Conservation (phyloP, 2,329 filamentous ascomycete species). For the Pseudopyrenochaeta lycopersici region DNA sequence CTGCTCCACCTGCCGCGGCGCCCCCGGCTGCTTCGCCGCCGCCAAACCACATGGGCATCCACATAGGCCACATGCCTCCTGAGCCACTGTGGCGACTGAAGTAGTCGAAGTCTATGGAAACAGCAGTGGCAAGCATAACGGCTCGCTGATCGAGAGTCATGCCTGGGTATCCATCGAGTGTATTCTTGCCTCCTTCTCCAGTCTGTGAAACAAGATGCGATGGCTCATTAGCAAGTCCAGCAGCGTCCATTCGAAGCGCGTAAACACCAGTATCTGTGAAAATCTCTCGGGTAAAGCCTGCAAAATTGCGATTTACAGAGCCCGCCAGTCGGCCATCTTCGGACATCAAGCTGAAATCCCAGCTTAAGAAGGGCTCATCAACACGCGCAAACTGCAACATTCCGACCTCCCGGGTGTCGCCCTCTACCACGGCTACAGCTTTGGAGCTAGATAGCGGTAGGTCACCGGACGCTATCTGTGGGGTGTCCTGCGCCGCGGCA, state of each 20-base stretch:
- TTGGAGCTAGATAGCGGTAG: slow-evolving; percentile 60
- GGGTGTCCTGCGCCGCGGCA: slow-evolving; percentile 46
- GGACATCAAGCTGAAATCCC: slow-evolving; percentile 69
- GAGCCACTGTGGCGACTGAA: slow-evolving; percentile 68
- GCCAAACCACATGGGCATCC: slow-evolving; percentile 59
- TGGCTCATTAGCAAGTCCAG: slow-evolving; percentile 52
- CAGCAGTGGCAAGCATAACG: slow-evolving; percentile 72
- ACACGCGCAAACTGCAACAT: slow-evolving; percentile 70
- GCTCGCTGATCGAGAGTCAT: slow-evolving; percentile 73
- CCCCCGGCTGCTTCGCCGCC: slow-evolving; percentile 34
- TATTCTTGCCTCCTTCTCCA: slow-evolving; percentile 29
- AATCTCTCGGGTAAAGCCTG: slow-evolving; percentile 68
- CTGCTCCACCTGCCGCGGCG: slow-evolving; percentile 46
- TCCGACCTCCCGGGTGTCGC: slow-evolving; percentile 50
- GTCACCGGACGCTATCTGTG: slow-evolving; percentile 53
- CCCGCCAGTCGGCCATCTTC: slow-evolving; percentile 63
- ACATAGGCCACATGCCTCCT: slow-evolving; percentile 57
- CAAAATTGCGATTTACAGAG: slow-evolving; percentile 71
- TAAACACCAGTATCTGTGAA: slow-evolving; percentile 74
- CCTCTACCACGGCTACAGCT: slow-evolving; percentile 54
- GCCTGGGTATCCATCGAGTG: slow-evolving; percentile 48
- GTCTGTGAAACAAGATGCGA: slow-evolving; percentile 51
- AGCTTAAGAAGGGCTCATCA: slow-evolving; percentile 70
- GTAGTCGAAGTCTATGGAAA: slow-evolving; percentile 73
- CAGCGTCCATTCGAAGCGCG: slow-evolving; percentile 70